Percentiles rank a stretch among this genome's conserved stretches.
Evolutionary conservation across 164 flowering plant genomes (phyloP).

Genomic region (Annona squamosa): DNA sequence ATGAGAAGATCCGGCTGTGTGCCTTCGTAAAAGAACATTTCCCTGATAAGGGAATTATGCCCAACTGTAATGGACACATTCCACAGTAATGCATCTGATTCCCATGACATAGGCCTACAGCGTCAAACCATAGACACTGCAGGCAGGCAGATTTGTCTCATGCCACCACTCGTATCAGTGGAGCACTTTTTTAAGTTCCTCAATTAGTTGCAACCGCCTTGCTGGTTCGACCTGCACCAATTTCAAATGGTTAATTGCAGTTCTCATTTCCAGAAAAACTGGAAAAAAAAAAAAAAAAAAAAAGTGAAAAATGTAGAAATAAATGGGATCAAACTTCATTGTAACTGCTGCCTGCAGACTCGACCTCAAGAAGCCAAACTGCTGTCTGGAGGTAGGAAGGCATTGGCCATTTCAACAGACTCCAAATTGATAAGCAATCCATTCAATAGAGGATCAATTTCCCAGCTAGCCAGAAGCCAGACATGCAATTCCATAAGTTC

Average conservation of each 20-base stretch:
- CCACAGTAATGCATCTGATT: slow-evolving; percentile 1
- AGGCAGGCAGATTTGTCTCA: neutral
- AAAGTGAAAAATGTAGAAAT: too few relatives aligned
- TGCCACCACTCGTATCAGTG: slow-evolving; percentile 1
- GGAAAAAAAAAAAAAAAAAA: too few relatives aligned
- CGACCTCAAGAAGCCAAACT: too few relatives aligned
- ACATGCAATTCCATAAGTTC: too few relatives aligned
- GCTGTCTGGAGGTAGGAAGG: too few relatives aligned
- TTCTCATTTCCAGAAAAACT: neutral
- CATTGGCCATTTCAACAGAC: too few relatives aligned
- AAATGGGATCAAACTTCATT: too few relatives aligned
- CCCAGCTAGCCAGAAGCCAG: too few relatives aligned
- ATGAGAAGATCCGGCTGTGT: neutral
- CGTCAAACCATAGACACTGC: neutral
- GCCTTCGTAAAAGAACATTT: too few relatives aligned
- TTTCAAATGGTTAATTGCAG: slow-evolving; percentile 1
- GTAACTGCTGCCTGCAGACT: too few relatives aligned
- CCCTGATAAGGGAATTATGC: neutral
- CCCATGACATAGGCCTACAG: neutral
- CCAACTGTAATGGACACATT: neutral
- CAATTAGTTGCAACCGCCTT: slow-evolving; percentile 18
- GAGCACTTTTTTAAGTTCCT: slow-evolving; percentile 22
- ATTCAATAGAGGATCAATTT: too few relatives aligned
- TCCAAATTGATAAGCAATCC: too few relatives aligned
- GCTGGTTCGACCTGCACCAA: slow-evolving; percentile 30